Evolutionary conservation across 306 rosid species (phyloP), one percentile per base, ranked within the genome.

Genomic region (Begonia loranthoides): DNA sequence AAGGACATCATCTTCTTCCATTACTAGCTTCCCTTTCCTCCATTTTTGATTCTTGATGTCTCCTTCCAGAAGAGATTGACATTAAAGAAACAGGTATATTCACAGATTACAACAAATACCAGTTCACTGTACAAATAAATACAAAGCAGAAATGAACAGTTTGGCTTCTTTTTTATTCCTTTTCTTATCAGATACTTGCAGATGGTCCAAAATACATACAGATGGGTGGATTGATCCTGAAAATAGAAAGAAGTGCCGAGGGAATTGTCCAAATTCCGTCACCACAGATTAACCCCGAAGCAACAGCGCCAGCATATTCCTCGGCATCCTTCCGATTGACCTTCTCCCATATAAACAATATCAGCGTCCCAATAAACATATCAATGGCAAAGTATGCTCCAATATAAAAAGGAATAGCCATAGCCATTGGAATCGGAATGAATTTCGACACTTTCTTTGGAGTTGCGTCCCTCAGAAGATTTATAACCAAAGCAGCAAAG

Each of bases 231-330:
- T 80, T 69, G 61, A 92, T 55, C 86, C 79, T 76, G 66, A 86
- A 54, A 59, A 86, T 83, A 34, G 94, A 80, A 62, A 92, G 93
- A 48, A 92, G 52, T 1, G 96, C 99, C 6, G 94, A 86, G 17
- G 99, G 99, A 68, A 86, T 76, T 1, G 99, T 82, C 99, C 99
- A 86, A 28, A 90, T 90, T 22, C 99, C 99, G 43, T 90, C 99
- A 17, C 96, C 99, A 49, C 94, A 86, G 17, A 92, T 92, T 59
- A 92, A 69, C 59, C 99, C 96, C 1, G 99, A 86, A 51, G 99
- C 94, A 51, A 92, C 99, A 19, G 96, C 99, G 34, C 94, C 96
- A 0, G 87, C 76, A 55, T 74, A 86, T 60, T 86, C 88, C 61
- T 92, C 99, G 13, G 96, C 76, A 38, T 59, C 82, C 73, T 78